phyloP scores from a whole-genome alignment of 805 yeast species.

The Starmera amethionina region DNA sequence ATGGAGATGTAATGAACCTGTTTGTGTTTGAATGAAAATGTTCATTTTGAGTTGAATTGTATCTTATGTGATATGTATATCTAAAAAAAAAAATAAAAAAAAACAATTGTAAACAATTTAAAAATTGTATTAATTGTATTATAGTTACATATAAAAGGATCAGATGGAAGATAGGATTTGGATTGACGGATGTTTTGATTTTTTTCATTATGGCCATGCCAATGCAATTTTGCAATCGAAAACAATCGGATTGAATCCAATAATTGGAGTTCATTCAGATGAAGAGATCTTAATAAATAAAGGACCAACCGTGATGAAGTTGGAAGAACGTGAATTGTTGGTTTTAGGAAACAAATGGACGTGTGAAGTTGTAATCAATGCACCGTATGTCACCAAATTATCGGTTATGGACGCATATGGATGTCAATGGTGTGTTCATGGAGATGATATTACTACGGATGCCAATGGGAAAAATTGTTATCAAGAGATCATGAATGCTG shows the following conservation, averaged over 20 bases:
- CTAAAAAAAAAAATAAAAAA: too few relatives aligned
- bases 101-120: too few relatives aligned
- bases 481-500: conserved; percentile 69
- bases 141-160: too few relatives aligned
- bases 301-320: conserved; percentile 89
- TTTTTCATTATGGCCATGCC: conserved; percentile 94
- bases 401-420: conserved; percentile 60
- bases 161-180: conserved; percentile 57
- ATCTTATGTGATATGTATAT: too few relatives aligned
- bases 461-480: conserved; percentile 94
- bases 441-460: conserved; percentile 96
- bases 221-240: conserved; percentile 95
- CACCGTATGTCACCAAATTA: conserved; percentile 93
- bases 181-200: conserved; percentile 98
- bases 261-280: conserved; percentile 89
- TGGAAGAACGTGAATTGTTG: conserved; percentile 72
- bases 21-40: too few relatives aligned
- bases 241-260: conserved; percentile 63
- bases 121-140: too few relatives aligned
- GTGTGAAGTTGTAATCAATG: conserved; percentile 55
- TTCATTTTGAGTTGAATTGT: too few relatives aligned
- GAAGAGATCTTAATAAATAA: conserved; percentile 75
- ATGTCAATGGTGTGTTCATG: conserved; percentile 93
- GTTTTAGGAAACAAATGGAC: conserved; percentile 91
- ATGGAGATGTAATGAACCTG: too few relatives aligned